Conservation (phyloP, 108 stramenopile genomes). For the Conticribra guillardii region DNA sequence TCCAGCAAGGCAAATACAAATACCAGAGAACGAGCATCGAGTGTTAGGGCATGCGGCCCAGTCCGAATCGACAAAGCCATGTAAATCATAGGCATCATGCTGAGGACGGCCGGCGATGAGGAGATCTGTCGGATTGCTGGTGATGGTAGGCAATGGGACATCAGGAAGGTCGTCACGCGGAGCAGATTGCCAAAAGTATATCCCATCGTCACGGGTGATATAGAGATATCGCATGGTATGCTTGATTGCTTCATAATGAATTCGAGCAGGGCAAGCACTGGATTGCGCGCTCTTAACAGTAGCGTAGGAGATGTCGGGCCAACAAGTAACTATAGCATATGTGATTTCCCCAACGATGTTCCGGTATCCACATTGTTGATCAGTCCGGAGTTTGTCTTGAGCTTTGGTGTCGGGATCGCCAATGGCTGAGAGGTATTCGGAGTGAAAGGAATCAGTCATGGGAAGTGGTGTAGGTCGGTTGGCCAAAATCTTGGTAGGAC, state of each 20-base stretch:
- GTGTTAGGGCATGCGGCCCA: slow-evolving; percentile 33
- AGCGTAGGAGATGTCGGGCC: slow-evolving; percentile 43
- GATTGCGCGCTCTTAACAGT: too few species aligned
- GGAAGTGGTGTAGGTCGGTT: slow-evolving; percentile 4
- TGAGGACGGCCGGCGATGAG: background rate
- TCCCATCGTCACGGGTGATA: slow-evolving; percentile 5
- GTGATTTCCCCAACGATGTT: slow-evolving; percentile 47
- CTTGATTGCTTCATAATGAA: slow-evolving; percentile 5
- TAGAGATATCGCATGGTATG: slow-evolving; percentile 10
- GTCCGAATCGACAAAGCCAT: slow-evolving; percentile 33
- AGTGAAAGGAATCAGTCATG: background rate
- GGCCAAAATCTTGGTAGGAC: background rate
- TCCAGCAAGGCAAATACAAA: slow-evolving; percentile 27
- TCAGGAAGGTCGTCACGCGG: slow-evolving; percentile 9
- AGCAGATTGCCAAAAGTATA: slow-evolving; percentile 29
- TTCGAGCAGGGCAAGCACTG: background rate
- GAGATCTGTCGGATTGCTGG: too few species aligned
- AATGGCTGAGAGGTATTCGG: background rate
- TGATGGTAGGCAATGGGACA: background rate
- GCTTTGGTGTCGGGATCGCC: slow-evolving; percentile 2
- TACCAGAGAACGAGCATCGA: slow-evolving; percentile 34
- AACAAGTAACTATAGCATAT: slow-evolving; percentile 39
- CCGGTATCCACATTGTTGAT: slow-evolving; percentile 22
- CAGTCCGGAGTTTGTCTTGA: slow-evolving; percentile 1
- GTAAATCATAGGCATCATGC: background rate